These are phyloP conservation scores for Phanerochaete sordida DNA, from an alignment of 768 basidiomycete genomes.

Conservation along the genomic window DNA sequence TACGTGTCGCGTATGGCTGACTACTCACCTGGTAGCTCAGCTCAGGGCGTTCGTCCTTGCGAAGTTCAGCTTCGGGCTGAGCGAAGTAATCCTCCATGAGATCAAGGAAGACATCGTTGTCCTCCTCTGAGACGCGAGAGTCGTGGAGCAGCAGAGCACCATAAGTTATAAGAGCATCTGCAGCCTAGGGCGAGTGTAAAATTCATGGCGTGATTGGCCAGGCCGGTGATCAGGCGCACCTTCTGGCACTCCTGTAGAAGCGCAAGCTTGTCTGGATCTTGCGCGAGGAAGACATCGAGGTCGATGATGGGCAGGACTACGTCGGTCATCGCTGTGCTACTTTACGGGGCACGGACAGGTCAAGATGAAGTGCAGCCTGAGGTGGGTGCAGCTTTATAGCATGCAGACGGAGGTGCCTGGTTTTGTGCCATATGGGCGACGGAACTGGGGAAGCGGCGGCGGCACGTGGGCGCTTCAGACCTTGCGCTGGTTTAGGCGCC, in stretches of 20 bases:
- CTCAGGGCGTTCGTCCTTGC: slow-evolving; percentile 80
- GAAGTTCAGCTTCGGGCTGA: slow-evolving; percentile 58
- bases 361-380: not conserved
- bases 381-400: slow-evolving; percentile 1
- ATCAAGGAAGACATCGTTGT: slow-evolving; percentile 83
- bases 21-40: slow-evolving; percentile 84
- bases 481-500: slow-evolving; percentile 7
- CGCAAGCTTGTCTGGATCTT: slow-evolving; percentile 39
- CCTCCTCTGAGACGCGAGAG: slow-evolving; percentile 76
- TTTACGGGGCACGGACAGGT: not conserved
- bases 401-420: not conserved
- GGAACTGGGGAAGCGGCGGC: not conserved
- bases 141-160: slow-evolving; percentile 88
- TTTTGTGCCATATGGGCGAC: not conserved
- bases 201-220: not conserved
- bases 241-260: slow-evolving; percentile 64
- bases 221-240: slow-evolving; percentile 31
- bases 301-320: slow-evolving; percentile 70
- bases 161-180: slow-evolving; percentile 75
- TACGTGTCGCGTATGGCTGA: not conserved
- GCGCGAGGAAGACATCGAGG: slow-evolving; percentile 65
- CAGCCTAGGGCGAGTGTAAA: slow-evolving; percentile 48
- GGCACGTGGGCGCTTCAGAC: not conserved
- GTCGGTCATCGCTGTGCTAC: slow-evolving; percentile 27
- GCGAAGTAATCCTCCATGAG: slow-evolving; percentile 92